Conservation (phyloP, 2,329 filamentous ascomycete genomes). For the Scytalidium sp. region DNA sequence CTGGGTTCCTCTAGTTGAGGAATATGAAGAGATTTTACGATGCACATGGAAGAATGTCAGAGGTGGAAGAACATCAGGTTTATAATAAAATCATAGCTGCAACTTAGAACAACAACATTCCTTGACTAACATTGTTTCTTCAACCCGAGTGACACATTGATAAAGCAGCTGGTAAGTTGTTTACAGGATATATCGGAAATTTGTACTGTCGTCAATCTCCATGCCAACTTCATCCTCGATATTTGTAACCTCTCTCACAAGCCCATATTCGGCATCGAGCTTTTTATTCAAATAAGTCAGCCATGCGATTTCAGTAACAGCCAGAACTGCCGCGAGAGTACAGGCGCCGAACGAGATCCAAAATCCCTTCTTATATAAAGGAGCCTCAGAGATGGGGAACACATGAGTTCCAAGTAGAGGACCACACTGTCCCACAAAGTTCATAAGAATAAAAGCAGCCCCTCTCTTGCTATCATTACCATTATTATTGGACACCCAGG, state of each 20-base stretch:
- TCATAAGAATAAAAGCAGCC: slow-evolving; percentile 21
- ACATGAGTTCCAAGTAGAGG: slow-evolving; percentile 49
- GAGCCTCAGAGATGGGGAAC: slow-evolving; percentile 37
- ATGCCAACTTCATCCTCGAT: not conserved
- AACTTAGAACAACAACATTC: too few species aligned
- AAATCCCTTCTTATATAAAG: slow-evolving; percentile 44
- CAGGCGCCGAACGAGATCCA: slow-evolving; percentile 7
- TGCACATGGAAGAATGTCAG: too few species aligned
- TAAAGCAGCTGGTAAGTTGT: not conserved
- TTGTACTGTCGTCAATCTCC: not conserved
- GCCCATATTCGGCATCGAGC: not conserved
- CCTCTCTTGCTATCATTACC: slow-evolving; percentile 27
- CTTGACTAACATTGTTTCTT: too few species aligned
- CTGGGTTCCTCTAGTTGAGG: too few species aligned
- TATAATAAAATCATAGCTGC: too few species aligned
- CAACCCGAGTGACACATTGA: too few species aligned
- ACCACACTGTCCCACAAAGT: slow-evolving; percentile 25
- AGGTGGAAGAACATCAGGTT: too few species aligned
- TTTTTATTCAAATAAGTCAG: not conserved
- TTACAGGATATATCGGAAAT: not conserved
- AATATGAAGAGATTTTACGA: too few species aligned
- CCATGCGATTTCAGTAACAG: not conserved
- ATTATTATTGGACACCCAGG: slow-evolving; percentile 30
- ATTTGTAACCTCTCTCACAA: not conserved
- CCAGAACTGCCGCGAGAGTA: not conserved